Conservation (phyloP, 768 basidiomycete genomes). For the Psilocybe azurescens region DNA sequence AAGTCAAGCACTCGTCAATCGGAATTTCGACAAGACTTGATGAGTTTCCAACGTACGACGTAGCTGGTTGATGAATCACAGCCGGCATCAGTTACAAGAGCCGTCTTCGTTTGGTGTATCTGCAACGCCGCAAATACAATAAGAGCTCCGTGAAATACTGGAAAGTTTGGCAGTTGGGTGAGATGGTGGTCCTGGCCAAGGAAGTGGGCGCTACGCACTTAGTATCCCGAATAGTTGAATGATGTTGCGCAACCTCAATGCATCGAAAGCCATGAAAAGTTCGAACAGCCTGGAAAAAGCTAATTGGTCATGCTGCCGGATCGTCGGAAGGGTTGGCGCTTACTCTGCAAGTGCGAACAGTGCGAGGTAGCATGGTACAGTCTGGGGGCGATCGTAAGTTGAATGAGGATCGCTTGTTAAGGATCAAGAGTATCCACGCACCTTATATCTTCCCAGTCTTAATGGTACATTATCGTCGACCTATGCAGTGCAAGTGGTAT, state of each 20-base stretch:
- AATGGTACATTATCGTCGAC: constrained; percentile 57
- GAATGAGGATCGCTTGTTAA: not conserved
- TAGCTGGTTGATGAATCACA: constrained; percentile 32
- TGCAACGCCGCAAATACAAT: constrained; percentile 79
- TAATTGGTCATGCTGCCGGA: constrained; percentile 8
- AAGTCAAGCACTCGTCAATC: not conserved
- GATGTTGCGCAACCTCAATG: constrained; percentile 77
- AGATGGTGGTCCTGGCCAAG: not conserved
- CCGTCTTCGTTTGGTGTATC: constrained; percentile 73
- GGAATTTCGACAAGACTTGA: not conserved
- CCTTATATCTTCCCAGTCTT: constrained; percentile 55
- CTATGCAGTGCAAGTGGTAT: constrained; percentile 33
- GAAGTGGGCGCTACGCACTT: constrained; percentile 42
- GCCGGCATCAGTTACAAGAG: constrained; percentile 45
- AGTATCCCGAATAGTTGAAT: constrained; percentile 81
- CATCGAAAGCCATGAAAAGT: constrained; percentile 81
- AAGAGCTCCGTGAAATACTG: constrained; percentile 79
- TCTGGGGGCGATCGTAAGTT: constrained; percentile 43
- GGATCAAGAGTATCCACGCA: constrained; percentile 19
- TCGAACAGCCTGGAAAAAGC: constrained; percentile 69
- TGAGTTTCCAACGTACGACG: constrained; percentile 41
- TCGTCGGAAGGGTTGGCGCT: constrained; percentile 23
- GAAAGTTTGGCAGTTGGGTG: constrained; percentile 1
- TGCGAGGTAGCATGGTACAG: constrained; percentile 84
- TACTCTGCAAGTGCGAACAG: constrained; percentile 86